A percentile compares a stretch with the other conserved stretches of the same genome.
These are phyloP conservation scores for Podaxis rugospora DNA, from an alignment of 768 basidiomycete genomes.

Conservation along the genomic window DNA sequence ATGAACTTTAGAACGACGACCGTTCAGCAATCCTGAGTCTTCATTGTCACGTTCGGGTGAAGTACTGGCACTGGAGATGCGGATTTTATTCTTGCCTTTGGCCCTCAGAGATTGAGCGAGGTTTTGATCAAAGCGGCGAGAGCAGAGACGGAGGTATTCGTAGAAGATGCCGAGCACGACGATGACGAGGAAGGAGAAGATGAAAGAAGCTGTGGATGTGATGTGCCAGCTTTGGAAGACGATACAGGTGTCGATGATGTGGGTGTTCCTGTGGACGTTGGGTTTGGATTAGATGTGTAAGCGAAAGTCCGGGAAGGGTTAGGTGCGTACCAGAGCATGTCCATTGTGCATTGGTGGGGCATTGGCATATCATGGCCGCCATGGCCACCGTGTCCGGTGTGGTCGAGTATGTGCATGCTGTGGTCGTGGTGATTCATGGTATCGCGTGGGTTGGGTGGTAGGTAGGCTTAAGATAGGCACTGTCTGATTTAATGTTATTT, in stretches of 20 bases:
- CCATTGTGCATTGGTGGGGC: slow-evolving; percentile 57
- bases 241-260: slow-evolving; percentile 76
- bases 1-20: slow-evolving; percentile 33
- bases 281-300: not conserved
- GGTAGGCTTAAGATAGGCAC: not conserved
- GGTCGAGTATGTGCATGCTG: slow-evolving; percentile 19
- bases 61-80: slow-evolving; percentile 29
- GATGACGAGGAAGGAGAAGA: slow-evolving; percentile 63
- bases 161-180: slow-evolving; percentile 67
- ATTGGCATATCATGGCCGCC: slow-evolving; percentile 46
- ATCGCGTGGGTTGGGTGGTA: not conserved
- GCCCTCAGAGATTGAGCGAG: slow-evolving; percentile 48
- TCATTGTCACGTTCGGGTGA: slow-evolving; percentile 39
- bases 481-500: not conserved
- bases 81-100: slow-evolving; percentile 35
- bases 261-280: slow-evolving; percentile 54
- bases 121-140: slow-evolving; percentile 51
- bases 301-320: not conserved
- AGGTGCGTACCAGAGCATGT: slow-evolving; percentile 70
- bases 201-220: slow-evolving; percentile 46
- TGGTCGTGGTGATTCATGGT: slow-evolving; percentile 10
- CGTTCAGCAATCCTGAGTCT: slow-evolving; percentile 50
- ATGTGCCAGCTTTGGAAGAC: slow-evolving; percentile 82
- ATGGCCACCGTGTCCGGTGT: slow-evolving; percentile 42
- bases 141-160: slow-evolving; percentile 72